Conservation (phyloP, 2,329 filamentous ascomycete species). For the Purpureocillium lavendulum region DNA sequence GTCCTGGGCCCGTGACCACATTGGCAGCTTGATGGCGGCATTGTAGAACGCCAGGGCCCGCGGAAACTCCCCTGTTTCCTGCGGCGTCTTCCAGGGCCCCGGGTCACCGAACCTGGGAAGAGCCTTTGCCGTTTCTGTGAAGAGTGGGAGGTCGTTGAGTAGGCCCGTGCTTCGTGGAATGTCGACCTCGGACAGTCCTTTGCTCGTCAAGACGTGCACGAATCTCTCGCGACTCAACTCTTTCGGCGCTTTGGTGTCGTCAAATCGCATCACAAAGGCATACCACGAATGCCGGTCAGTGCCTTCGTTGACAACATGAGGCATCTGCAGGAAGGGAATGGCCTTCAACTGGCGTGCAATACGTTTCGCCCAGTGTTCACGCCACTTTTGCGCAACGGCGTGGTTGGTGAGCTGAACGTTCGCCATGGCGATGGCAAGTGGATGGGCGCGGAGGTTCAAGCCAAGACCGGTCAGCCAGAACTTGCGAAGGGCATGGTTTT, state of each 20-base stretch:
- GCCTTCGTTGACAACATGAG: neutral
- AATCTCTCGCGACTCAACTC: slow-evolving; percentile 3
- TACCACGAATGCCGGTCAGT: slow-evolving; percentile 1
- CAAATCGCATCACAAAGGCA: slow-evolving; percentile 2
- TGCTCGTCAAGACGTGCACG: neutral
- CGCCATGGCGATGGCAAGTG: slow-evolving; percentile 2
- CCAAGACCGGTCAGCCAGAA: slow-evolving; percentile 3
- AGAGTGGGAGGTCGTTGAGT: slow-evolving; percentile 3
- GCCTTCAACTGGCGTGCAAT: neutral
- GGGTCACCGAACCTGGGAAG: neutral
- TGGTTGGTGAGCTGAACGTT: neutral
- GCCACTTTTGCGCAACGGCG: neutral
- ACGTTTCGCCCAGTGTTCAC: neutral
- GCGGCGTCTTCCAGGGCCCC: neutral
- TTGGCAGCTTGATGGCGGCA: slow-evolving; percentile 4
- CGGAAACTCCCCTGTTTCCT: slow-evolving; percentile 1
- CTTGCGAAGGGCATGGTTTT: slow-evolving; percentile 1
- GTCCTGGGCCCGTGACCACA: slow-evolving; percentile 1
- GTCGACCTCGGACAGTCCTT: slow-evolving; percentile 4
- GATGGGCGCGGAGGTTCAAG: slow-evolving; percentile 4
- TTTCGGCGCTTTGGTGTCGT: neutral
- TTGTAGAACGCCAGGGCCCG: slow-evolving; percentile 1
- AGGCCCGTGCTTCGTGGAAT: slow-evolving; percentile 5
- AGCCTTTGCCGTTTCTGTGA: slow-evolving; percentile 1
- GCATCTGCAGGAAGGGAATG: slow-evolving; percentile 3